These are phyloP conservation scores for Ogataea pilisensis DNA, from an alignment of 805 yeast genomes.

Conservation along the genomic window DNA sequence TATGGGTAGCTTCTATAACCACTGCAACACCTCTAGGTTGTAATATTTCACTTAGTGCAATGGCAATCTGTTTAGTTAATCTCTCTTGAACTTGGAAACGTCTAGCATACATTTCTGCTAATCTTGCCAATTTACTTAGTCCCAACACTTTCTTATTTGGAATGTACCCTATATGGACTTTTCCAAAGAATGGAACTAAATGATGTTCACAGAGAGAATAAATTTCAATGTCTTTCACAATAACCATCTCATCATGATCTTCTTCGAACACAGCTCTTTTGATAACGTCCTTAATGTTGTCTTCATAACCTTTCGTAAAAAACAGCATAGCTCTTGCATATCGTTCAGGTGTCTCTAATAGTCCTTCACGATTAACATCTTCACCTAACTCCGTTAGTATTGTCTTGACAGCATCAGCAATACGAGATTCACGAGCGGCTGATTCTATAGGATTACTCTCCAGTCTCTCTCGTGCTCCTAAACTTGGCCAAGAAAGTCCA, in stretches of 20 bases:
- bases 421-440: conserved; percentile 62
- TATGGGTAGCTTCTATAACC: conserved; percentile 94
- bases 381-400: conserved; percentile 86
- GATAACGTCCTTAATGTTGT: conserved; percentile 85
- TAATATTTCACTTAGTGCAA: conserved; percentile 86
- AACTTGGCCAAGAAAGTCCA: conserved; percentile 91
- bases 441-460: conserved; percentile 67
- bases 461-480: conserved; percentile 75
- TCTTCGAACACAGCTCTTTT: conserved; percentile 96
- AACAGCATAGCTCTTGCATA: conserved; percentile 95
- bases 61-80: conserved; percentile 93
- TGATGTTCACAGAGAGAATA: conserved; percentile 96
- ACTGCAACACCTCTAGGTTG: conserved; percentile 98
- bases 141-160: conserved; percentile 94
- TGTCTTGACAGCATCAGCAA: conserved; percentile 78
- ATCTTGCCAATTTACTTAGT: conserved; percentile 84
- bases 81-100: conserved; percentile 98
- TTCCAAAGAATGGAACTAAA: conserved; percentile 94
- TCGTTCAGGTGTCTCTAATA: conserved; percentile 90
- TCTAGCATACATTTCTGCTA: conserved; percentile 96
- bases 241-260: conserved; percentile 98
- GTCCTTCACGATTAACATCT: conserved; percentile 82
- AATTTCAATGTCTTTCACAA: conserved; percentile 90
- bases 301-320: conserved; percentile 96
- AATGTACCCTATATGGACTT: conserved; percentile 96